Percentiles rank a stretch among this genome's conserved stretches.
phyloP scores from a whole-genome alignment of 192 early-diverging fungal genomes.

The Chytriomyces sp. region DNA sequence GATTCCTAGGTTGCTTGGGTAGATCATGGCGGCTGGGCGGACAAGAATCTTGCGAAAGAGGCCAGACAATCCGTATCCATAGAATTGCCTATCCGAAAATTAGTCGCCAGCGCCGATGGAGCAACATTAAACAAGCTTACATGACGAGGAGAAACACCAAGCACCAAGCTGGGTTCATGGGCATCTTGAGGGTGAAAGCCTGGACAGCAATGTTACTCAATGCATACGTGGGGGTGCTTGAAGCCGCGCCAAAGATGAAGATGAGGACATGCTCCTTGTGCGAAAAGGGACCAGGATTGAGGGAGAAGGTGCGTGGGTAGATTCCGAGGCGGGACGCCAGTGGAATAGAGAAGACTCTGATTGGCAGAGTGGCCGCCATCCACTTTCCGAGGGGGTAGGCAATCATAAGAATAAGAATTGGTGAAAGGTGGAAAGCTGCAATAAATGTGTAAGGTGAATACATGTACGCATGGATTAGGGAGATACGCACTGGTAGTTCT shows the following conservation, averaged over 20 bases:
- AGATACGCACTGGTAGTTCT: constrained; percentile 28
- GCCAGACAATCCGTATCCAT: constrained; percentile 71
- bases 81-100: not conserved
- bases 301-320: constrained; percentile 7
- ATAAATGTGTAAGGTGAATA: constrained; percentile 6
- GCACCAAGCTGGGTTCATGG: not conserved
- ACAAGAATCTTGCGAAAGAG: constrained; percentile 76
- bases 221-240: constrained; percentile 63
- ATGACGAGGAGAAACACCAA: constrained; percentile 9
- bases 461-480: constrained; percentile 17
- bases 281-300: constrained; percentile 66
- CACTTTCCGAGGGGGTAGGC: constrained; percentile 72
- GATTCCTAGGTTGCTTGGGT: constrained; percentile 75
- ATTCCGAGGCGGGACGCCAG: not conserved
- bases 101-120: no score
- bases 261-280: constrained; percentile 86
- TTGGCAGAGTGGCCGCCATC: constrained; percentile 65
- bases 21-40: constrained; percentile 82
- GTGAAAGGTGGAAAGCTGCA: not conserved
- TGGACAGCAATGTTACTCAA: constrained; percentile 26
- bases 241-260: constrained; percentile 71
- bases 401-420: no score
- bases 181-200: constrained; percentile 8
- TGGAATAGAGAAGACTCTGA: constrained; percentile 27
- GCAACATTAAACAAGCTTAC: not conserved